Evolutionary conservation across 2,329 filamentous ascomycete genomes (phyloP), one percentile per base, ranked within the genome.

Genomic region (Aspergillus sp.): DNA sequence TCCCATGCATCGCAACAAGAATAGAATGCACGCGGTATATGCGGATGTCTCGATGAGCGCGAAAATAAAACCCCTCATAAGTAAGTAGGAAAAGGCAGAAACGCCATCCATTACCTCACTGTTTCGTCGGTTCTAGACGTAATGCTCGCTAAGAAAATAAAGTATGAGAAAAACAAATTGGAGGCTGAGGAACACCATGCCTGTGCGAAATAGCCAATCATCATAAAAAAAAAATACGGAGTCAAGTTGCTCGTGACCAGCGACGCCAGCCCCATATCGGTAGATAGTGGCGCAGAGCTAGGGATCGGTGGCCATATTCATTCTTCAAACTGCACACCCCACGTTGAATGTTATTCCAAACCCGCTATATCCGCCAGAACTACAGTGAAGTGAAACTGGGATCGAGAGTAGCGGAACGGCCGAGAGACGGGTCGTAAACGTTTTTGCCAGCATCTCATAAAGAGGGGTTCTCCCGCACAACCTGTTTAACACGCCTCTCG

Each of bases 391-490:
- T 35, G 25, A 44, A 52, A 52, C 25, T 33, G 47, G 55, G 33
- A 23, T 35, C 5, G 21, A 7, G 9, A 31, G 27, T 43, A 43
- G 23, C 19, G 9, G 21, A 40, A 44, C 9, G n/a, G 41, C 27
- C 12, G 39, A 40, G 12, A 39, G 37, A 14, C 40, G 6, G 6
- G 33, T 46, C 23, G 9, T 41, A n/a, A 33, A 25, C 12, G 12
- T n/a, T 31, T 31, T 51, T 43, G 27, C 15, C 37, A 17, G 6
- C 2, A 17, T 6, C 45, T 65, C 77, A 91, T 53, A 89, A 88
- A 49, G 90, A 88, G 14, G 90, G 91, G 74, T 98, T 96, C 64
- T 97, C 92, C 68, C 86, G 89, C 57, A 99, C 95, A 19, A 96
- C 88, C 59, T 90, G 87, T 71, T 86, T 87, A 62, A 99, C 88